Percentiles rank a stretch among this genome's conserved stretches.
Evolutionary conservation across 805 yeast genomes (phyloP).

Genomic region (Saccharomyces cerevisiae): DNA sequence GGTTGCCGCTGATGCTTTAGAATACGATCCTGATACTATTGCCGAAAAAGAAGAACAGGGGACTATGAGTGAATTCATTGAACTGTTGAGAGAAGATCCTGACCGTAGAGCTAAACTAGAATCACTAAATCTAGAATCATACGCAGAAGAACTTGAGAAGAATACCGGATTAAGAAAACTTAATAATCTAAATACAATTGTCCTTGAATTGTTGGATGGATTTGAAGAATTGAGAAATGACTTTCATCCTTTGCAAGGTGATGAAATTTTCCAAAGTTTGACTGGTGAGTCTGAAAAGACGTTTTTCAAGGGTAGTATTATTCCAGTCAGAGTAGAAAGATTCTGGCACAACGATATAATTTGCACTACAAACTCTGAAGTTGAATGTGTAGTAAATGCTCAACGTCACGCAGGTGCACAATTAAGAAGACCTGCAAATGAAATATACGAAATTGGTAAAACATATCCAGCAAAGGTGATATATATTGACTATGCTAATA

Average conservation of each 20-base stretch:
- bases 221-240: slow-evolving; percentile 78
- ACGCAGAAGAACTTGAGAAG: slow-evolving; percentile 79
- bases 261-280: slow-evolving; percentile 77
- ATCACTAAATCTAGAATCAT: slow-evolving; percentile 81
- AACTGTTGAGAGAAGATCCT: slow-evolving; percentile 49
- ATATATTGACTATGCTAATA: slow-evolving; percentile 61
- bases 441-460: slow-evolving; percentile 53
- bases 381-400: slow-evolving; percentile 51
- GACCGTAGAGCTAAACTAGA: slow-evolving; percentile 79
- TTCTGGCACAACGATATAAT: slow-evolving; percentile 35
- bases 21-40: slow-evolving; percentile 88
- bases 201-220: slow-evolving; percentile 71
- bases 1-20: slow-evolving; percentile 97
- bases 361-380: slow-evolving; percentile 48
- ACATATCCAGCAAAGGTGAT: slow-evolving; percentile 78
- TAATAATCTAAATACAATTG: slow-evolving; percentile 30
- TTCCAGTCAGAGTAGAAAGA: slow-evolving; percentile 64
- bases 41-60: slow-evolving; percentile 45
- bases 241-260: slow-evolving; percentile 53
- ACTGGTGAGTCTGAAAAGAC: slow-evolving; percentile 78
- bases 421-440: slow-evolving; percentile 39
- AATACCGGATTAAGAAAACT: slow-evolving; percentile 31
- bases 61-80: slow-evolving; percentile 32
- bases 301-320: slow-evolving; percentile 58
- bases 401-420: slow-evolving; percentile 39